phyloP scores from a whole-genome alignment of 2,329 filamentous ascomycete species.

The Nothophoma quercina region DNA sequence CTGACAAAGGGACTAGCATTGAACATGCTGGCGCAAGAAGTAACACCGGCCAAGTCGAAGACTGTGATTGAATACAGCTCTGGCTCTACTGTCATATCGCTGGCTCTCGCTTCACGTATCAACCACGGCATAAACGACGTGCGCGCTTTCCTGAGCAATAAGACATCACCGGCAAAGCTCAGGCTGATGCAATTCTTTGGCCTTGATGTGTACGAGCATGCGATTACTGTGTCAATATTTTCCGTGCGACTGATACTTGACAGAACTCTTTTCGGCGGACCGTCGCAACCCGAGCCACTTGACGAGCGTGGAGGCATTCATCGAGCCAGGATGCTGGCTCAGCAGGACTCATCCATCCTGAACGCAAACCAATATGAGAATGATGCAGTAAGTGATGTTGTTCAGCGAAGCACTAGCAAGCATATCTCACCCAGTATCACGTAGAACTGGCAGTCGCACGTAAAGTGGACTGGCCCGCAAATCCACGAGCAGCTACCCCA shows the following conservation, averaged over 20 bases:
- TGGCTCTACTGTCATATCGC: conserved; percentile 31
- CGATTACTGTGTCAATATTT: background rate
- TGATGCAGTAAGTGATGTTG: conserved; percentile 38
- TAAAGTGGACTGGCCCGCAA: conserved; percentile 67
- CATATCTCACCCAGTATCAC: background rate
- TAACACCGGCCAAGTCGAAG: conserved; percentile 22
- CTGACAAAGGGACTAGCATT: conserved; percentile 13
- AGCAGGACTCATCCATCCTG: conserved; percentile 53
- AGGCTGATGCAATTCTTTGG: conserved; percentile 35
- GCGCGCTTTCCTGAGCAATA: conserved; percentile 30
- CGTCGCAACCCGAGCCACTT: conserved; percentile 38
- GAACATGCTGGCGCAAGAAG: conserved; percentile 29
- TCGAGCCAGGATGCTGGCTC: conserved; percentile 17
- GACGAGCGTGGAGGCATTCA: conserved; percentile 30
- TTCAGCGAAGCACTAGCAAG: background rate
- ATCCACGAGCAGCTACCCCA: conserved; percentile 64
- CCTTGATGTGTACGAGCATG: conserved; percentile 24
- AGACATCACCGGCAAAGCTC: conserved; percentile 27
- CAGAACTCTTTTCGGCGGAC: conserved; percentile 62
- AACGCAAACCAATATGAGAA: conserved; percentile 68
- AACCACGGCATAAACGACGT: conserved; percentile 29
- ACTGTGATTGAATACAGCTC: conserved; percentile 32
- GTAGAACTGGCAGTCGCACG: conserved; percentile 62
- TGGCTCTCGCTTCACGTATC: conserved; percentile 30
- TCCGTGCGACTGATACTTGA: background rate